Base-by-base conservation (phyloP, 2,329 filamentous ascomycete species). In the Diaporthe sp. region DNA sequence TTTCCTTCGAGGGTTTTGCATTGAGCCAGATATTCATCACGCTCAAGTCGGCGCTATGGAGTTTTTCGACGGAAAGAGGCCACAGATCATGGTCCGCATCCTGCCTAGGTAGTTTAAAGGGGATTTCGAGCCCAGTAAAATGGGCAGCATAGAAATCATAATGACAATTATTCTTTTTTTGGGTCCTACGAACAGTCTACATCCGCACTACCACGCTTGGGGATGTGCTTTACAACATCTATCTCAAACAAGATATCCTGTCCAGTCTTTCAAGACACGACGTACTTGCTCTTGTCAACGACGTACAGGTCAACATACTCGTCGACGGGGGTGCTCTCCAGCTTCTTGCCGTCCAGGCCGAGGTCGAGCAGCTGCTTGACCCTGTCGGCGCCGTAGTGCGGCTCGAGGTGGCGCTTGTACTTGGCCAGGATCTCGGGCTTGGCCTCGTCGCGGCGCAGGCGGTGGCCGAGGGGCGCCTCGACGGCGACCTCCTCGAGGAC, bases 401-500 rank as follows among this genome's bases (percentile, higher is more conserved):
- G 94, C 81, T 90, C 91, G 71, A 98, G 88, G 86, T 99, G 97
- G 84, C 94, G 93, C 92, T 96, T 94, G 89, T 95, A 99, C 90
- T 99, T 99, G 85, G 92, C 92, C 81, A 98, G 87, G 80, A 99
- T 98, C 86, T 98, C 94, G 76, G 97, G 97, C 91, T 98, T 98
- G 81, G 97, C 97, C 90, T 99, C 97, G 81, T 98, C 96, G 81
- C 96, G 92, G 79, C 97, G 90, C 82, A 97, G 89, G 79, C 94
- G 93, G 89, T 99, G 97, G 81, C 97, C 97, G 55, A 99, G 92
- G 75, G 97, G 97, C 75, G 97, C 96, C 89, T 98, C 96, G 73
- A 99, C 94, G 67, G 94, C 94, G 76, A 97, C 92, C 88, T 99
- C 97, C 31, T 96, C 93, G 49, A 98, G 89, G 13, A 97, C 90